These are phyloP conservation scores for Leptographium wingfieldii DNA, from an alignment of 2,329 filamentous ascomycete genomes.

Conservation along the genomic window DNA sequence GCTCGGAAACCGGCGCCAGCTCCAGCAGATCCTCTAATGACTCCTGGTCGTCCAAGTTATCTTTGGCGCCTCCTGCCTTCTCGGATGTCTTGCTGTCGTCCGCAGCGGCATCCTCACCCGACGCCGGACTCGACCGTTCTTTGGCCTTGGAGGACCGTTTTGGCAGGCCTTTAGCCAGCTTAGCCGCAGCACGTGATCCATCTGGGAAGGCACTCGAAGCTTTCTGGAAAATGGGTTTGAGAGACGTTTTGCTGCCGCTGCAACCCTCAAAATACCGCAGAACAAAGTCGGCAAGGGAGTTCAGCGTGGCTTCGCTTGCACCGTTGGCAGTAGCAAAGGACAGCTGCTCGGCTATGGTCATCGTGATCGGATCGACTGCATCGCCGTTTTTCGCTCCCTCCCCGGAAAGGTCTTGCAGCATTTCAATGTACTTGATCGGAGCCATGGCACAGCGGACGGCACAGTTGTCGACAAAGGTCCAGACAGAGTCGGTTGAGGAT, in stretches of 20 bases:
- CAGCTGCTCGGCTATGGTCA: slow-evolving; percentile 66
- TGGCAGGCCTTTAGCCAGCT: slow-evolving; percentile 1
- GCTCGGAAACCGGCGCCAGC: slow-evolving; percentile 29
- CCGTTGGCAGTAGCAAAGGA: slow-evolving; percentile 46
- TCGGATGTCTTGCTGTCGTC: not conserved
- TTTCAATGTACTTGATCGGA: slow-evolving; percentile 73
- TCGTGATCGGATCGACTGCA: slow-evolving; percentile 49
- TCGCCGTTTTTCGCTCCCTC: slow-evolving; percentile 18
- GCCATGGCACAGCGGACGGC: slow-evolving; percentile 59
- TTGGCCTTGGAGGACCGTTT: not conserved
- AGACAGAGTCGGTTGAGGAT: slow-evolving; percentile 32
- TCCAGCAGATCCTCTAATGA: slow-evolving; percentile 41
- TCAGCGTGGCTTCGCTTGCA: slow-evolving; percentile 25
- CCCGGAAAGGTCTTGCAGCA: slow-evolving; percentile 40
- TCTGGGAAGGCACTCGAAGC: slow-evolving; percentile 25
- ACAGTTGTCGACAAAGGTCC: slow-evolving; percentile 73
- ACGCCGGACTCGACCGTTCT: too few relatives aligned
- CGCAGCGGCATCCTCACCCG: not conserved
- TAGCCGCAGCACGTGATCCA: slow-evolving; percentile 18
- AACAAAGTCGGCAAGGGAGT: slow-evolving; percentile 44
- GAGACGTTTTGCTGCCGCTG: slow-evolving; percentile 22
- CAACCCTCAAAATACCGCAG: slow-evolving; percentile 43
- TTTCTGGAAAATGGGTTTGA: slow-evolving; percentile 31
- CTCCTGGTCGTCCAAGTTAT: not conserved
- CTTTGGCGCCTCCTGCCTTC: not conserved